Percentiles rank a stretch among this genome's conserved stretches.
phyloP scores from a whole-genome alignment of 2,329 filamentous ascomycete species.

The Pseudogymnoascus sp. region DNA sequence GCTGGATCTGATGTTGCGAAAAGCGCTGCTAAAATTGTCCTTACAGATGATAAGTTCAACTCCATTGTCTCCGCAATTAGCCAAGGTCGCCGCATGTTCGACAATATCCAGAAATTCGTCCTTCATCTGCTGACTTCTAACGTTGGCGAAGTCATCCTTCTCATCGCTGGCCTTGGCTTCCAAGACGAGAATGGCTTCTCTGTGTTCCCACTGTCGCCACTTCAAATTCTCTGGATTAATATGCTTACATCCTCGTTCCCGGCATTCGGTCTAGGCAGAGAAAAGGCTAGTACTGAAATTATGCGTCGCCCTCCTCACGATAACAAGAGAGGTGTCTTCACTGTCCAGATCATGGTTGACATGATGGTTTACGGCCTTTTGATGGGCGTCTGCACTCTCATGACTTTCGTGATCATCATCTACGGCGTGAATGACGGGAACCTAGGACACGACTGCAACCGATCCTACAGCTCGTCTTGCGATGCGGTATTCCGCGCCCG shows the following conservation, averaged over 20 bases:
- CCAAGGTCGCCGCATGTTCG: slow-evolving; percentile 48
- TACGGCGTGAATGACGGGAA: slow-evolving; percentile 45
- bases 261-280: slow-evolving; percentile 54
- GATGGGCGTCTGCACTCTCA: slow-evolving; percentile 44
- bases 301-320: slow-evolving; percentile 49
- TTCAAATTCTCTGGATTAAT: slow-evolving; percentile 59
- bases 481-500: slow-evolving; percentile 49
- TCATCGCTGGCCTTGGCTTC: slow-evolving; percentile 53
- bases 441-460: slow-evolving; percentile 50
- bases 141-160: slow-evolving; percentile 50
- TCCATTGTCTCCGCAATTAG: slow-evolving; percentile 47
- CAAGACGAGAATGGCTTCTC: slow-evolving; percentile 47
- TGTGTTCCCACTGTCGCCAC: slow-evolving; percentile 52
- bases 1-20: slow-evolving; percentile 60
- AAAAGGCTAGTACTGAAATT: slow-evolving; percentile 48
- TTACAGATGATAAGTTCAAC: slow-evolving; percentile 52
- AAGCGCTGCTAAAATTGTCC: slow-evolving; percentile 49
- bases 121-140: slow-evolving; percentile 51
- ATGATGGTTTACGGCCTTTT: slow-evolving; percentile 49
- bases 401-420: slow-evolving; percentile 46
- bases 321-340: slow-evolving; percentile 45
- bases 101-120: slow-evolving; percentile 53
- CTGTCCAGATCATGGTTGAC: slow-evolving; percentile 45
- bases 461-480: slow-evolving; percentile 42
- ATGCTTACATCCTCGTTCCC: slow-evolving; percentile 56